Conservation (phyloP, 2,329 filamentous ascomycete genomes). For the Alternaria rosae region DNA sequence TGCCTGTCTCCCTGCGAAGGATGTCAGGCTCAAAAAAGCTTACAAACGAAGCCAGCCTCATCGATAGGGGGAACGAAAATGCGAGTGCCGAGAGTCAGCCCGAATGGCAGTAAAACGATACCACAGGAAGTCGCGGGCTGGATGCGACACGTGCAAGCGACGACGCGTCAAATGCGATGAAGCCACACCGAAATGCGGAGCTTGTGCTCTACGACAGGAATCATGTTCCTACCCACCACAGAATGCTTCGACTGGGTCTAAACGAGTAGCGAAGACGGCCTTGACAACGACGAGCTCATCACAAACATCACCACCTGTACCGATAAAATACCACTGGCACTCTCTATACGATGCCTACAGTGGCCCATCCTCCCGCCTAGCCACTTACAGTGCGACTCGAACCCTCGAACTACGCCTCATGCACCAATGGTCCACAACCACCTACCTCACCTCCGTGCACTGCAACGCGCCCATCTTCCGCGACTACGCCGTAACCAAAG, state of each 20-base stretch:
- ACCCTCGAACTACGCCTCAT: not conserved
- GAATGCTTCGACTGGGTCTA: not conserved
- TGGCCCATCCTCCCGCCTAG: not conserved
- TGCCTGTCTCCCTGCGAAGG: not conserved
- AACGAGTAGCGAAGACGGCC: not conserved
- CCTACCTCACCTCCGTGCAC: not conserved
- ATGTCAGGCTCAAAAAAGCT: not conserved
- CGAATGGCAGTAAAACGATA: not conserved
- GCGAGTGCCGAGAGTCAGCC: not conserved
- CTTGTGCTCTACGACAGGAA: not conserved
- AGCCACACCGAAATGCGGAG: not conserved
- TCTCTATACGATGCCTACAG: not conserved
- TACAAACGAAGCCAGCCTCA: not conserved
- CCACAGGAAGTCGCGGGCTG: not conserved
- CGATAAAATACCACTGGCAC: not conserved
- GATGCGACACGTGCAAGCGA: conserved; percentile 2
- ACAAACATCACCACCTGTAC: not conserved
- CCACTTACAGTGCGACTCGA: not conserved
- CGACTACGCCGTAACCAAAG: not conserved
- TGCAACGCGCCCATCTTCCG: not conserved
- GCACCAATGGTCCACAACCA: not conserved
- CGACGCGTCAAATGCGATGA: conserved; percentile 1
- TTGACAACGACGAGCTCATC: not conserved
- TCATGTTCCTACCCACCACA: not conserved
- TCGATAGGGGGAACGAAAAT: not conserved